Base-by-base conservation (phyloP, 2,329 filamentous ascomycete genomes). In the Pseudocercospora fijiensis region DNA sequence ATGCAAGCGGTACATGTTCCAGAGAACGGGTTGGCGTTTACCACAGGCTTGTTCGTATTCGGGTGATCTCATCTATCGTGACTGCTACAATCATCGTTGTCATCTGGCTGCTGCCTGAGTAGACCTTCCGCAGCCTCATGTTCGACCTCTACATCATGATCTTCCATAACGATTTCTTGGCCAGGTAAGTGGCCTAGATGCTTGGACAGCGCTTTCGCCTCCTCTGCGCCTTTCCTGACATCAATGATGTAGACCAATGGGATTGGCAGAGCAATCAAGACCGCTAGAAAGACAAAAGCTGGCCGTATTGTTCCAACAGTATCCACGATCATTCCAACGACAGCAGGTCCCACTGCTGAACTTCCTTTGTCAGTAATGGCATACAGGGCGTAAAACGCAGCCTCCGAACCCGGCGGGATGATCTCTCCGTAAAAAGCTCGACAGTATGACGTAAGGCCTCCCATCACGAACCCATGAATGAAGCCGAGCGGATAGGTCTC, bases 301-400 rank as follows among this genome's bases (percentile, higher is more conserved):
- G 77, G 76, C 18, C 79, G 61, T 28, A 81, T 79, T 1, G 73
- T 78, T 0, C 78, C 78, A 6, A 76, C 72, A 1, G 71, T 84
- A 74, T 96, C 92, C 8, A 96, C 95, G 65, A 97, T 96, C 28
- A 86, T 85, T 0, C 92, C 94, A 0, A 97, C 93, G 70, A 98
- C 91, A 0, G 91, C 89, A 0, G 94, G 94, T 0, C 94, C 94
- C 74, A 97, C 94, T 1, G 96, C 85, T 73, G 90, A 95, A 20
- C 90, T 95, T 0, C 92, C 92, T 77, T 97, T 98, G 76, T 98
- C 94, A 0, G 94, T 97, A 64, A 97, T 96, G 45, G 94, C 93
- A 75, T 96, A 97, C 1, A 97, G 82, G 0, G 93, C 92, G 74
- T 95, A 97, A 73, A 98, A 97, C 0, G 93, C 92, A 0, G 93